Base-by-base conservation (phyloP, 352 stramenopile species). In the Phytophthora europaea region DNA sequence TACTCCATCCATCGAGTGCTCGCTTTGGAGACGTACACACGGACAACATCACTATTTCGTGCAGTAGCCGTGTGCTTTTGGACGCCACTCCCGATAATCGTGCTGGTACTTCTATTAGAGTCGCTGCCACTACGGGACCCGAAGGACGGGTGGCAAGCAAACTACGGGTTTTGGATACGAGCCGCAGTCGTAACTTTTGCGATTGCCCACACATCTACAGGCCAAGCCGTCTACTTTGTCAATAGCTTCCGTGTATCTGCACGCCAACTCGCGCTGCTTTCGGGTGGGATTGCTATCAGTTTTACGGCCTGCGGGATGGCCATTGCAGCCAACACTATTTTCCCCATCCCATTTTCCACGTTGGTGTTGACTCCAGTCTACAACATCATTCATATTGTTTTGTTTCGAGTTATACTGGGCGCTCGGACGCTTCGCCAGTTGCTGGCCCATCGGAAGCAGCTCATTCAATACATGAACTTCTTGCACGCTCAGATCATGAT, bases 1-100 rank as follows among this genome's bases (percentile, higher is more conserved):
- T 78, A 69, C 55, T 78, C 72, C 1, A 62, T 78, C 12, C 59
- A 78, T 45, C 66, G 72, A 23, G 22, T 78, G 2, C 20, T 75
- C 4, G 72, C 66, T 7, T 47, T 78, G 4, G 61, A 78, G 2
- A 38, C 59, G 1, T 75, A 72, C n/a, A 51, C 38, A 2, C 26
- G 36, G 12, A 36, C 38, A 5, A 56, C 56, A 31, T 72, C 66
- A 16, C 13, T 63, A 4, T 28, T 10, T 40, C 59, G 59, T 13
- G 26, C 55, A 4, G 9, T 73, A 1, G 20, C 43, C 10, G 56
- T 59, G 9, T 75, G 61, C 12, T 16, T 61, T 20, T 23, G 65
- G 15, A 65, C 64, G 3, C 67, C 60, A 38, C 9, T 75, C 9
- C 66, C 66, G 2, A 72, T 58, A 38, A 20, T 69, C 13, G 43